Evolutionary conservation across 2,329 filamentous ascomycete genomes (phyloP).

Genomic region (Fusarium drepaniforme): DNA sequence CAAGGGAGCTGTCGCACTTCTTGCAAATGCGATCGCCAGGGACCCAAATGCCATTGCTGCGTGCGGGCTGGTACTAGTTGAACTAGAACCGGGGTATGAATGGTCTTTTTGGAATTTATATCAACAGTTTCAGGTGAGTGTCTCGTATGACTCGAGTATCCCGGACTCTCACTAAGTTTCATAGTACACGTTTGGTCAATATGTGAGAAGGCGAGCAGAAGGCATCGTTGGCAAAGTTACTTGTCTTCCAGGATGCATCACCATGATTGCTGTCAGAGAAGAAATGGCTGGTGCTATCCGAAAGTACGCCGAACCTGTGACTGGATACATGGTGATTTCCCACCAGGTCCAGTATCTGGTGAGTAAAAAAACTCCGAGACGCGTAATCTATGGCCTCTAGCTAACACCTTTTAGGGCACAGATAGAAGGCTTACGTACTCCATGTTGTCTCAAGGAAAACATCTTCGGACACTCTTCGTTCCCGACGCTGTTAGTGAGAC

Average conservation of each 20-base stretch:
- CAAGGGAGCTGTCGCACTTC: constrained; percentile 30
- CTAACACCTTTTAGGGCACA: constrained; percentile 27
- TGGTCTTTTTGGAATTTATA: constrained; percentile 42
- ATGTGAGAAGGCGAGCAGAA: constrained; percentile 36
- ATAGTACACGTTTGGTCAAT: constrained; percentile 38
- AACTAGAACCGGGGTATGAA: constrained; percentile 36
- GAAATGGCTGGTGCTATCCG: constrained; percentile 39
- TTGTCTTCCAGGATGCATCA: constrained; percentile 38
- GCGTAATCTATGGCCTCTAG: background rate
- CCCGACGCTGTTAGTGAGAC: constrained; percentile 50
- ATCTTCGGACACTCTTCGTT: constrained; percentile 46
- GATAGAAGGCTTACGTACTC: constrained; percentile 39
- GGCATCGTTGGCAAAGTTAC: constrained; percentile 33
- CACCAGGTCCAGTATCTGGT: constrained; percentile 42
- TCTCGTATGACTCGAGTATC: too few species aligned
- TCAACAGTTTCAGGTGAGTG: constrained; percentile 37
- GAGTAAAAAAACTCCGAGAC: background rate
- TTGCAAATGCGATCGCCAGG: constrained; percentile 29
- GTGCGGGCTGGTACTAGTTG: constrained; percentile 34
- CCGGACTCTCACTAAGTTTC: rapidly evolving
- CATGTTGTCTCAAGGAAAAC: constrained; percentile 35
- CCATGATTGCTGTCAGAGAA: constrained; percentile 36
- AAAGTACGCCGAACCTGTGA: constrained; percentile 37
- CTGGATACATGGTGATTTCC: constrained; percentile 30
- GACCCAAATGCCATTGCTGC: constrained; percentile 38